Conservation (phyloP, 2,329 filamentous ascomycete genomes). For the Trichoderma hamatum region DNA sequence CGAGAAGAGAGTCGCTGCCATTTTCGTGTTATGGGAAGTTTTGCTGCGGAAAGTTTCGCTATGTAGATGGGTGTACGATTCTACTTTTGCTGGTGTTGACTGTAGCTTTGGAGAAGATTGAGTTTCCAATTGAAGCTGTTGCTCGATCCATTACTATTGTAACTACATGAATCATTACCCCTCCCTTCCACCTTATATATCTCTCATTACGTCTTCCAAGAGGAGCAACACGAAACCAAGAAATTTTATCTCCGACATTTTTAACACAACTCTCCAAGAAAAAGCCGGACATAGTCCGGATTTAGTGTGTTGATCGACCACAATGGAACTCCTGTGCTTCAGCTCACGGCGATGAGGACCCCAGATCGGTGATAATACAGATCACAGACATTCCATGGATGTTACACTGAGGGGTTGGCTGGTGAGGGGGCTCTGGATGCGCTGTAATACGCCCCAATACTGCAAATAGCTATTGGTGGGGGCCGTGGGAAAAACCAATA, state of each 20-base stretch:
- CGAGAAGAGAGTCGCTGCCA: not conserved
- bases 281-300: conserved; percentile 21
- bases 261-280: not conserved
- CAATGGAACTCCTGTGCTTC: not conserved
- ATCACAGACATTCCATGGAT: not conserved
- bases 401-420: conserved; percentile 3
- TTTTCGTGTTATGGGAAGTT: not conserved
- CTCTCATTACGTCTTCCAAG: not conserved
- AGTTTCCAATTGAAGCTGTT: not conserved
- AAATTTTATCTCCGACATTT: conserved; percentile 8
- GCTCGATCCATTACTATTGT: not conserved
- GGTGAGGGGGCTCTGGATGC: not conserved
- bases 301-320: not conserved
- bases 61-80: not conserved
- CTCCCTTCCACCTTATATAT: not conserved
- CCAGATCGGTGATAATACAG: not conserved
- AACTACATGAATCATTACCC: not conserved
- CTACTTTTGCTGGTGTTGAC: not conserved
- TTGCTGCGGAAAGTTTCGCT: not conserved
- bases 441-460: not conserved
- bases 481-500: not conserved
- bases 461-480: not conserved
- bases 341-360: not conserved
- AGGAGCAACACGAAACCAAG: not conserved
- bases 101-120: not conserved